These are phyloP conservation scores for Erysimum pusillum DNA, from an alignment of 441 rosid species.

Conservation along the genomic window DNA sequence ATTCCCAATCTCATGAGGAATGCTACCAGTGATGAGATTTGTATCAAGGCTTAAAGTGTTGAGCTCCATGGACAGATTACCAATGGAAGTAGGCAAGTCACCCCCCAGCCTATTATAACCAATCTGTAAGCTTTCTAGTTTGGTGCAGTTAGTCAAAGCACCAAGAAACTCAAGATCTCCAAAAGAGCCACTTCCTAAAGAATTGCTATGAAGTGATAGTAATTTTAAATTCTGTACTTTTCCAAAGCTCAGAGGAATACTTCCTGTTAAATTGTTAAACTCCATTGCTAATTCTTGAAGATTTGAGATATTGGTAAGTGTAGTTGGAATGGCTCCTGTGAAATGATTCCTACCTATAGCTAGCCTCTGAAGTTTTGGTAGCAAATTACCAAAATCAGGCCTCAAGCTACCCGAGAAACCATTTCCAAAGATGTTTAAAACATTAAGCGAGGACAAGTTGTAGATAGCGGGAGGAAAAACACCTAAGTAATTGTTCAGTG, in stretches of 20 bases:
- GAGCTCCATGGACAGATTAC: not conserved
- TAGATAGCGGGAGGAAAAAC: not conserved
- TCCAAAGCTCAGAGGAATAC: not conserved
- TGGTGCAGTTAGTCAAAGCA: conserved; percentile 35
- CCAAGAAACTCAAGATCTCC: conserved; percentile 8
- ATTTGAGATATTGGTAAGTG: too few relatives aligned
- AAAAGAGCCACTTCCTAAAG: not conserved
- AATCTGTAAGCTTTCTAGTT: not conserved
- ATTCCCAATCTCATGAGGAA: not conserved
- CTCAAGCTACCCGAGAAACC: not conserved
- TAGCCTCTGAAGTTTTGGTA: not conserved
- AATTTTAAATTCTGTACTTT: not conserved
- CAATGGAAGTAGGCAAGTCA: not conserved
- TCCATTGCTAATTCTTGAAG: not conserved
- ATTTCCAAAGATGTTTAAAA: not conserved
- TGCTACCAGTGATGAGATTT: too few relatives aligned
- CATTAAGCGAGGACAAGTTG: not conserved
- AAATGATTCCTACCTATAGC: not conserved
- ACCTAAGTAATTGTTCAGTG: not conserved
- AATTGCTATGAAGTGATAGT: not conserved
- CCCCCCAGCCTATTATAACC: not conserved
- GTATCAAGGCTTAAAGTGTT: too few relatives aligned
- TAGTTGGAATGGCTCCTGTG: conserved; percentile 6
- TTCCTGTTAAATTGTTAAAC: conserved; percentile 6
- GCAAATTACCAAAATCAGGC: not conserved